A percentile compares a stretch with the other conserved stretches of the same genome.
phyloP scores from a whole-genome alignment of 176 grass and related monocot genomes.

The Olyra latifolia region DNA sequence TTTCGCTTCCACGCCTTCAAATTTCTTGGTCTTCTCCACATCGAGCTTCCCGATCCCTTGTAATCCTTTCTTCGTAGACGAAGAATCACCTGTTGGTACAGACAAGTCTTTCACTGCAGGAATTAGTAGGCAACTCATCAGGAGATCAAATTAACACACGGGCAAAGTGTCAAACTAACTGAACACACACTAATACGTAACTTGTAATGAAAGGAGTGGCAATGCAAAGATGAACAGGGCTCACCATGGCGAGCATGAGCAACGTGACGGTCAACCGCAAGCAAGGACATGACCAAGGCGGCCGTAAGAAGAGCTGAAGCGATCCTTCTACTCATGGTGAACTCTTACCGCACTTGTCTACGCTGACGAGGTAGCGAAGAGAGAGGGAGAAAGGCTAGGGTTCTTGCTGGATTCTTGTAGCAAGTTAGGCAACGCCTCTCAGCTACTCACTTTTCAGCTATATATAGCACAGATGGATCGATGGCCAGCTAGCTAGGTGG shows the following conservation, averaged over 20 bases:
- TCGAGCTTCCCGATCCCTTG: conserved; percentile 13
- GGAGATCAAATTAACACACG: not conserved
- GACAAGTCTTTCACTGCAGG: conserved; percentile 29
- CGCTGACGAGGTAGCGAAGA: not conserved
- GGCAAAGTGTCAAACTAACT: not conserved
- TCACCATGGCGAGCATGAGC: conserved; percentile 38
- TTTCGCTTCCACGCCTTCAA: not conserved
- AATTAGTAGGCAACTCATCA: not conserved
- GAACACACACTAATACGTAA: not conserved
- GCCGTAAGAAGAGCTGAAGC: not conserved
- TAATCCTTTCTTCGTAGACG: not conserved
- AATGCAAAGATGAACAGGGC: not conserved
- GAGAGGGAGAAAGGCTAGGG: not conserved
- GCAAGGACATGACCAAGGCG: conserved; percentile 28
- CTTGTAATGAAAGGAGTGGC: not conserved
- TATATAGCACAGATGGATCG: conserved; percentile 29
- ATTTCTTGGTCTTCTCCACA: not conserved
- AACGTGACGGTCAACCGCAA: not conserved
- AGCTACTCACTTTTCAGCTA: not conserved
- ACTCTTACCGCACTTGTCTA: not conserved
- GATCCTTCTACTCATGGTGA: conserved; percentile 32
- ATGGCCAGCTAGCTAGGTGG: not conserved
- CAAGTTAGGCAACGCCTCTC: not conserved
- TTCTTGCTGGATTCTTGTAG: conserved; percentile 14
- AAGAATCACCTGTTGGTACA: not conserved